A percentile compares a stretch with the other conserved stretches of the same genome.
Conservation (phyloP, 805 yeast genomes). For the Candida piceae region DNA sequence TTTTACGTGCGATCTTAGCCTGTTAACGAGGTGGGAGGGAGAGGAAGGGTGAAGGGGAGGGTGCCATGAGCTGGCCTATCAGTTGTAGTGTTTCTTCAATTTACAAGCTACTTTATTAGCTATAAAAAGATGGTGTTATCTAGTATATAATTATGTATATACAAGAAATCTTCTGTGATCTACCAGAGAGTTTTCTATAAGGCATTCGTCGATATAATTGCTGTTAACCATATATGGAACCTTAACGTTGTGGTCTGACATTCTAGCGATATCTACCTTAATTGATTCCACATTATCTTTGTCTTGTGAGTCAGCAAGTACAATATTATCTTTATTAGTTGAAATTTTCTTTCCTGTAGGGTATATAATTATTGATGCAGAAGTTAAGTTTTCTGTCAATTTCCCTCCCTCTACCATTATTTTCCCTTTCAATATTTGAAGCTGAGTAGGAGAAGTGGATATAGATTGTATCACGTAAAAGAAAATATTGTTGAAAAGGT, state of each 20-base stretch:
- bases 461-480: constrained; percentile 28
- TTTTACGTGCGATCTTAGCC: too few relatives aligned
- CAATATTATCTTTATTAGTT: neutral
- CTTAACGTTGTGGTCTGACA: neutral
- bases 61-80: too few relatives aligned
- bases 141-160: too few relatives aligned
- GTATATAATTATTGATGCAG: constrained; percentile 37
- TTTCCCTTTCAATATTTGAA: constrained; percentile 15
- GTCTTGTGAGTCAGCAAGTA: neutral
- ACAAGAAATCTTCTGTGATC: neutral
- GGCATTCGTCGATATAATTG: neutral
- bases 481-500: constrained; percentile 30
- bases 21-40: too few relatives aligned
- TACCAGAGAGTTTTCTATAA: neutral
- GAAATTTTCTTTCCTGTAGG: neutral
- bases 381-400: constrained; percentile 22
- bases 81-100: too few relatives aligned
- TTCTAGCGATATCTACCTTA: neutral
- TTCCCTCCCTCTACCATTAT: constrained; percentile 44
- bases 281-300: neutral
- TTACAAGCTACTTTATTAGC: too few relatives aligned
- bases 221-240: neutral
- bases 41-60: too few relatives aligned
- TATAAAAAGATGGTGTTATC: too few relatives aligned
- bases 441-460: constrained; percentile 4